Percentiles rank a stretch among this genome's conserved stretches.
phyloP scores from a whole-genome alignment of 495 filamentous ascomycete genomes.

The Podospora sp. region DNA sequence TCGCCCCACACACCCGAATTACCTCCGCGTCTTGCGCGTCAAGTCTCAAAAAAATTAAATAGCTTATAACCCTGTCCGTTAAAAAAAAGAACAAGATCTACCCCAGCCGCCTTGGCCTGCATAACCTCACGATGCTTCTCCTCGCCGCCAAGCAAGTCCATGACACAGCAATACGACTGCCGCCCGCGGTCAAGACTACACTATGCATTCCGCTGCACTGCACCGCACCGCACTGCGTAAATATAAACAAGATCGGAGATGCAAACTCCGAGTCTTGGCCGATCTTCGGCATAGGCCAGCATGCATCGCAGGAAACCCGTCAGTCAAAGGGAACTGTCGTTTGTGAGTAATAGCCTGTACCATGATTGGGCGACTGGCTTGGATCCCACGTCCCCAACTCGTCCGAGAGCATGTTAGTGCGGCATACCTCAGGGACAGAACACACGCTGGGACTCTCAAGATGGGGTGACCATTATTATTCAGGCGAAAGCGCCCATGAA shows the following conservation, averaged over 20 bases:
- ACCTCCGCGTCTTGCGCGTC: neutral
- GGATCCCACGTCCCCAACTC: neutral
- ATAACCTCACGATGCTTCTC: slow-evolving; percentile 1
- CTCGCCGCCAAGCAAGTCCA: neutral
- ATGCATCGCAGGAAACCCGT: neutral
- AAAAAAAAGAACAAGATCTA: neutral
- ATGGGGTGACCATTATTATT: neutral
- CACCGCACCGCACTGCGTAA: no score
- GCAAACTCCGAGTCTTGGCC: neutral
- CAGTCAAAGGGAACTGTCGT: neutral
- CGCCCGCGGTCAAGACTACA: neutral
- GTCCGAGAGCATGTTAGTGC: neutral
- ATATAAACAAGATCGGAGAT: neutral
- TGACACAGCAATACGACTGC: slow-evolving; percentile 1
- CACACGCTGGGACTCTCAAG: neutral
- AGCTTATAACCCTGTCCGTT: no score
- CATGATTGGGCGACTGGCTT: neutral
- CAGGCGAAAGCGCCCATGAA: neutral
- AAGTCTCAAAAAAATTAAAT: neutral
- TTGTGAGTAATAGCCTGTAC: neutral
- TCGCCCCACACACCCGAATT: neutral
- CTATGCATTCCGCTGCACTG: no score
- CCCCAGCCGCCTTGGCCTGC: slow-evolving; percentile 27
- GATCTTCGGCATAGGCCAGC: neutral
- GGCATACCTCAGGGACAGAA: neutral